Percentiles rank a stretch among this genome's conserved stretches.
phyloP scores from a whole-genome alignment of 73 alveolate genomes.

The Stentor coeruleus region DNA sequence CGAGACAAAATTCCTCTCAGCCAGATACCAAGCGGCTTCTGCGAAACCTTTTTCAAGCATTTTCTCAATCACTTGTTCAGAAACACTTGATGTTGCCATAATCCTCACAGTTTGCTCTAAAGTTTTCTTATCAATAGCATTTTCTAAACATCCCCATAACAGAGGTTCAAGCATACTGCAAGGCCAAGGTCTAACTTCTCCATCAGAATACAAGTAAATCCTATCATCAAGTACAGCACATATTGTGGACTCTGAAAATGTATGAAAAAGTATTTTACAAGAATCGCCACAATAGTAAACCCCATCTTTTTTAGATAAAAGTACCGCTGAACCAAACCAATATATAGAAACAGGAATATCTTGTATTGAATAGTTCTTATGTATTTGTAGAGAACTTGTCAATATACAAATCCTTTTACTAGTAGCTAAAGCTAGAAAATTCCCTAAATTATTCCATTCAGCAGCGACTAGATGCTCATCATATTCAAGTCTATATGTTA shows the following conservation, averaged over 20 bases:
- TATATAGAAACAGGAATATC: not conserved
- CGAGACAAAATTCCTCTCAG: not conserved
- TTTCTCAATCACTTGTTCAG: not conserved
- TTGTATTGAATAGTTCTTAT: not conserved
- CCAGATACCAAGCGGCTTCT: constrained; percentile 4
- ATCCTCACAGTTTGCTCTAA: not conserved
- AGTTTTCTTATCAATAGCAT: not conserved
- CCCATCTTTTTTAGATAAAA: not conserved
- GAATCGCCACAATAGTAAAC: not conserved
- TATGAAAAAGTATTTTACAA: not conserved
- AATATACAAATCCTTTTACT: constrained; percentile 21
- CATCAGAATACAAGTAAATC: not conserved
- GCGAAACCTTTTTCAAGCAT: not conserved
- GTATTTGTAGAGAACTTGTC: not conserved
- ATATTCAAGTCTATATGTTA: not conserved
- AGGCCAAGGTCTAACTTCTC: not conserved
- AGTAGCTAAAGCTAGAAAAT: not conserved
- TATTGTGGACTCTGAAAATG: not conserved
- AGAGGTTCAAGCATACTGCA: not conserved
- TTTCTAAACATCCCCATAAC: not conserved
- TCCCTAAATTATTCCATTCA: not conserved
- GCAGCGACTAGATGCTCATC: not conserved
- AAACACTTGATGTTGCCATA: not conserved
- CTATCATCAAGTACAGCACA: not conserved
- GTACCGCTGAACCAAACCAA: not conserved